phyloP scores from a whole-genome alignment of 1,284 basidiomycete genomes.

The Taiwanofungus camphoratus region DNA sequence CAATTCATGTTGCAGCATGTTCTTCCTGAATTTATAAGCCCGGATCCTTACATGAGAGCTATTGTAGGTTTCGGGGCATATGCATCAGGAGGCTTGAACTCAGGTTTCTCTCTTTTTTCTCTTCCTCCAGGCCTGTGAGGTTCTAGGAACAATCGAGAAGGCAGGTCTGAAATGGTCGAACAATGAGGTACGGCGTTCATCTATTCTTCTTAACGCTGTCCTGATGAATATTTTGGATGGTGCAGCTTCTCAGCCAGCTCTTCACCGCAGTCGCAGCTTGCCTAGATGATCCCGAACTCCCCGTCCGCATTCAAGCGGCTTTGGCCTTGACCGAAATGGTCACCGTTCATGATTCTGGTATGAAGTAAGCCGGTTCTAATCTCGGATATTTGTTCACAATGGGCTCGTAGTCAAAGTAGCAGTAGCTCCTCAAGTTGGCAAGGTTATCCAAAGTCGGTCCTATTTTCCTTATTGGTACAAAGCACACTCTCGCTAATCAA shows the following conservation, averaged over 20 bases:
- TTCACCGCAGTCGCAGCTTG: slow-evolving; percentile 56
- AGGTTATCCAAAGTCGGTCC: slow-evolving; percentile 77
- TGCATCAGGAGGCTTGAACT: neutral
- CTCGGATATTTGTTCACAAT: neutral
- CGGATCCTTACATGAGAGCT: slow-evolving; percentile 68
- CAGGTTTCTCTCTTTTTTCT: slow-evolving; percentile 2
- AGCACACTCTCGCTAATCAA: neutral
- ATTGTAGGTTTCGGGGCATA: slow-evolving; percentile 46
- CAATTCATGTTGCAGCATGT: slow-evolving; percentile 70
- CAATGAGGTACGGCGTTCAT: slow-evolving; percentile 44
- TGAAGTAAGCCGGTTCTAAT: slow-evolving; percentile 16
- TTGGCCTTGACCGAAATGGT: slow-evolving; percentile 79
- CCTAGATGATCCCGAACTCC: slow-evolving; percentile 73
- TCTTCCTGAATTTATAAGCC: slow-evolving; percentile 59
- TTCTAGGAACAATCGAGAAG: slow-evolving; percentile 70
- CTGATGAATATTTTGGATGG: neutral
- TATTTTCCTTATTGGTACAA: slow-evolving; percentile 2
- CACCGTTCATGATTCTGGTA: slow-evolving; percentile 57
- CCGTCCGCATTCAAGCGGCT: slow-evolving; percentile 82
- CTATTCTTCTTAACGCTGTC: slow-evolving; percentile 1
- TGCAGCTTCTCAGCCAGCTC: slow-evolving; percentile 55
- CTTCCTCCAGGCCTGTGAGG: slow-evolving; percentile 63
- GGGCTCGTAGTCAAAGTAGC: slow-evolving; percentile 56
- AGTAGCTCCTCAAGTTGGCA: slow-evolving; percentile 76
- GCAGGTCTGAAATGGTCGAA: slow-evolving; percentile 60